Evolutionary conservation across 2,329 filamentous ascomycete genomes (phyloP).

Genomic region (Sclerotinia nivalis): DNA sequence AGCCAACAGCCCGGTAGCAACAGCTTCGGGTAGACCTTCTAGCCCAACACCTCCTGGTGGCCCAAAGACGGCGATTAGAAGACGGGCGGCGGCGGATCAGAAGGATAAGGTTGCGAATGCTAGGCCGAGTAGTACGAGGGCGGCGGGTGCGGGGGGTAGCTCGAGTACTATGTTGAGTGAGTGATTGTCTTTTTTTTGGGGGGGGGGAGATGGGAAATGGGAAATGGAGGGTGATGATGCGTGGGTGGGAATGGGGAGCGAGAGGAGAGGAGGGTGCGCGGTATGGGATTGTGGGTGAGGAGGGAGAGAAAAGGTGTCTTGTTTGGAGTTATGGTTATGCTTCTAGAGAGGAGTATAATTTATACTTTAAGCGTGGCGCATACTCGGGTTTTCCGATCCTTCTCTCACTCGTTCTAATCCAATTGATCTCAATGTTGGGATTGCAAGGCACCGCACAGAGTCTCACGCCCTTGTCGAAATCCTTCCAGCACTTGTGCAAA

Average conservation of each 20-base stretch:
- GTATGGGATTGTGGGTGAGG: background rate
- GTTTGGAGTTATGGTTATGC: background rate
- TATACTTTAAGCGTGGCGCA: background rate
- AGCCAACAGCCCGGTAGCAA: constrained; percentile 50
- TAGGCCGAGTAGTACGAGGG: constrained; percentile 85
- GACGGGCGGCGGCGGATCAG: constrained; percentile 93
- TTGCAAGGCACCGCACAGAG: background rate
- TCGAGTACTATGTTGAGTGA: constrained; percentile 97
- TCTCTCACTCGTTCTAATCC: background rate
- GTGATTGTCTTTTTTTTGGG: constrained; percentile 43
- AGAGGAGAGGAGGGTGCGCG: background rate
- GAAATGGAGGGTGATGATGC: background rate
- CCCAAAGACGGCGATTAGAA: constrained; percentile 90
- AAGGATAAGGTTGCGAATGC: constrained; percentile 97
- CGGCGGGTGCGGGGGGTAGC: constrained; percentile 91
- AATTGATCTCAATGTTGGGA: background rate
- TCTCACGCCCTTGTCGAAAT: background rate
- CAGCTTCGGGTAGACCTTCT: constrained; percentile 65
- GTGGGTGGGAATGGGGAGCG: background rate
- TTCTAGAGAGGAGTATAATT: background rate
- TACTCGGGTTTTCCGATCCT: background rate
- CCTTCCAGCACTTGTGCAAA: background rate
- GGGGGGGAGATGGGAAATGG: background rate
- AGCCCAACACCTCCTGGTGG: constrained; percentile 90
- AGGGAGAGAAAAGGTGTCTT: background rate